phyloP scores from a whole-genome alignment of 345 rosid genomes.

The Aquilaria sinensis region DNA sequence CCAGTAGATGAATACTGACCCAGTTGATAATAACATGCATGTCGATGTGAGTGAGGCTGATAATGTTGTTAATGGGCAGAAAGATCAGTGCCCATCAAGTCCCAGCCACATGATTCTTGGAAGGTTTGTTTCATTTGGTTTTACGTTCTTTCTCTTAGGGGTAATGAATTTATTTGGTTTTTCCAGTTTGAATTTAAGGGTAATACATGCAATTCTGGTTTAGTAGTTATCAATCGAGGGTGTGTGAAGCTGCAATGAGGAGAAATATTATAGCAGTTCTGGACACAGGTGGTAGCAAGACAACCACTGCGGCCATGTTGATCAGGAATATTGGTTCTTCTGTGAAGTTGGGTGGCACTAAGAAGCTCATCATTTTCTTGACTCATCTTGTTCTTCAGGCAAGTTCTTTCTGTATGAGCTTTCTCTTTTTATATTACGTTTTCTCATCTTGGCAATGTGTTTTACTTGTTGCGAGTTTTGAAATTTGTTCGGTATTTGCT shows the following conservation, averaged over 20 bases:
- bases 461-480: slow-evolving; percentile 1
- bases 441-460: neutral
- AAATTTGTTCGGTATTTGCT: slow-evolving; percentile 6
- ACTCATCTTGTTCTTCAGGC: slow-evolving; percentile 81
- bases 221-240: slow-evolving; percentile 50
- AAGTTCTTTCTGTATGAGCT: neutral
- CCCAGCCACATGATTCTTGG: slow-evolving; percentile 27
- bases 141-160: neutral
- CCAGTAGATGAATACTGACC: slow-evolving; percentile 27
- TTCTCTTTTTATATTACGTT: neutral
- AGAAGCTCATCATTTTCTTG: slow-evolving; percentile 61
- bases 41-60: neutral
- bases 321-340: slow-evolving; percentile 38
- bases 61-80: neutral
- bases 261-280: slow-evolving; percentile 77
- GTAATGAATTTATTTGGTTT: slow-evolving; percentile 3
- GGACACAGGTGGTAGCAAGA: slow-evolving; percentile 66
- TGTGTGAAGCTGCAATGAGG: slow-evolving; percentile 59
- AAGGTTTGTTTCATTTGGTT: slow-evolving; percentile 23
- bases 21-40: slow-evolving; percentile 11
- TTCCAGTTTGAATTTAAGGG: neutral
- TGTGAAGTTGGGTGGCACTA: slow-evolving; percentile 24
- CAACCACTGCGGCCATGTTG: slow-evolving; percentile 56
- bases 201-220: neutral
- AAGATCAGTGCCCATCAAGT: slow-evolving; percentile 1